Evolutionary conservation across 176 grass and related monocot genomes (phyloP).

Genomic region (Phoenix roebelenii): DNA sequence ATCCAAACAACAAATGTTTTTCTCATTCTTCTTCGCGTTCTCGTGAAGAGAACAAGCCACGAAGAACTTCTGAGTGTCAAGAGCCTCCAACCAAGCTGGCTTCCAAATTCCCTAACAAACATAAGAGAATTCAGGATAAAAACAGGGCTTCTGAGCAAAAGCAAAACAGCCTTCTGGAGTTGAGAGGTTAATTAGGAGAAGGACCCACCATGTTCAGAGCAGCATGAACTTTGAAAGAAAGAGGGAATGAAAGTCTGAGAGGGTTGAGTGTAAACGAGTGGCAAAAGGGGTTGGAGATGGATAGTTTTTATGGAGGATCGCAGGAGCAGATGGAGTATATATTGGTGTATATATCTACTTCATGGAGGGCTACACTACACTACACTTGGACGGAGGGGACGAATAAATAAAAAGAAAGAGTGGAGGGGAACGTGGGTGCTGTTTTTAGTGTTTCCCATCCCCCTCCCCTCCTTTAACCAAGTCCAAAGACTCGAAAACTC

Average conservation of each 20-base stretch:
- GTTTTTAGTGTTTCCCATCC: slow-evolving; percentile 98
- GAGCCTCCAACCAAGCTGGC: slow-evolving; percentile 85
- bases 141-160: slow-evolving; percentile 4
- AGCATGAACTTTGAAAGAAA: slow-evolving; percentile 15
- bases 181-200: background rate
- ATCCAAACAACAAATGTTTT: slow-evolving; percentile 90
- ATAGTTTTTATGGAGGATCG: background rate
- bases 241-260: slow-evolving; percentile 22
- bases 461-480: slow-evolving; percentile 48
- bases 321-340: background rate
- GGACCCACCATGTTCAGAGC: slow-evolving; percentile 63
- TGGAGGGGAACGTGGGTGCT: slow-evolving; percentile 97
- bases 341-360: background rate
- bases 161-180: background rate
- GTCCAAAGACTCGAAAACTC: slow-evolving; percentile 55
- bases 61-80: slow-evolving; percentile 73
- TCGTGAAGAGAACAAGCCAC: slow-evolving; percentile 67
- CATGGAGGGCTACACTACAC: background rate
- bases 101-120: slow-evolving; percentile 53
- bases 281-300: too few relatives aligned
- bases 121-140: slow-evolving; percentile 22
- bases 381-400: background rate
- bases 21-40: slow-evolving; percentile 86
- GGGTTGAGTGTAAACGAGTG: slow-evolving; percentile 15
- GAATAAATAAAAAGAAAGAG: slow-evolving; percentile 10